A percentile compares a stretch with the other conserved stretches of the same genome.
Conservation (phyloP, 495 filamentous ascomycete genomes). For the Aspergillus steynii region DNA sequence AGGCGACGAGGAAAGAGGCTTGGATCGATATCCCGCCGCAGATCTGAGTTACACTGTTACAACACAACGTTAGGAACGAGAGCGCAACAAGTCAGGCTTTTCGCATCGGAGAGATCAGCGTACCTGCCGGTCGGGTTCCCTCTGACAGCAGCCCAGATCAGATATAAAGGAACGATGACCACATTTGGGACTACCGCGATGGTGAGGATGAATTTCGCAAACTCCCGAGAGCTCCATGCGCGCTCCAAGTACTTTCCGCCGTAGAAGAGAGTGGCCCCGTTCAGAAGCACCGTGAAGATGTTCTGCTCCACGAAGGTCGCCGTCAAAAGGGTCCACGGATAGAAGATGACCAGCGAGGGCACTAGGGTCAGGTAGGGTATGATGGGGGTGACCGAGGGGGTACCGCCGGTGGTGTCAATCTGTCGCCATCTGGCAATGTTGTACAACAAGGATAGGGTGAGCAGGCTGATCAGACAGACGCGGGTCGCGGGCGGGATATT, state of each 20-base stretch:
- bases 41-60: slow-evolving; percentile 61
- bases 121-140: slow-evolving; percentile 70
- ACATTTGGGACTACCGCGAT: slow-evolving; percentile 78
- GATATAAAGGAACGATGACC: slow-evolving; percentile 68
- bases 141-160: slow-evolving; percentile 68
- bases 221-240: slow-evolving; percentile 92
- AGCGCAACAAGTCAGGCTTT: slow-evolving; percentile 24
- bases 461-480: slow-evolving; percentile 68
- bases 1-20: slow-evolving; percentile 92
- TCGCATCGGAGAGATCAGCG: slow-evolving; percentile 34
- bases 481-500: slow-evolving; percentile 92
- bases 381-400: slow-evolving; percentile 52
- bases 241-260: slow-evolving; percentile 94
- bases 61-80: slow-evolving; percentile 21
- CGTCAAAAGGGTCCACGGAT: slow-evolving; percentile 89
- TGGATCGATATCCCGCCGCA: slow-evolving; percentile 87
- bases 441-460: slow-evolving; percentile 78
- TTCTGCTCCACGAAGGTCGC: slow-evolving; percentile 93
- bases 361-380: slow-evolving; percentile 86
- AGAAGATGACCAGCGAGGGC: slow-evolving; percentile 76
- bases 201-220: slow-evolving; percentile 85
- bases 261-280: slow-evolving; percentile 81
- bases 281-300: slow-evolving; percentile 79
- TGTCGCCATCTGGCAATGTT: slow-evolving; percentile 59
- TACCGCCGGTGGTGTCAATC: slow-evolving; percentile 62